phyloP scores from a whole-genome alignment of 1,139 yeast species.

The Fermentozyma sake region DNA sequence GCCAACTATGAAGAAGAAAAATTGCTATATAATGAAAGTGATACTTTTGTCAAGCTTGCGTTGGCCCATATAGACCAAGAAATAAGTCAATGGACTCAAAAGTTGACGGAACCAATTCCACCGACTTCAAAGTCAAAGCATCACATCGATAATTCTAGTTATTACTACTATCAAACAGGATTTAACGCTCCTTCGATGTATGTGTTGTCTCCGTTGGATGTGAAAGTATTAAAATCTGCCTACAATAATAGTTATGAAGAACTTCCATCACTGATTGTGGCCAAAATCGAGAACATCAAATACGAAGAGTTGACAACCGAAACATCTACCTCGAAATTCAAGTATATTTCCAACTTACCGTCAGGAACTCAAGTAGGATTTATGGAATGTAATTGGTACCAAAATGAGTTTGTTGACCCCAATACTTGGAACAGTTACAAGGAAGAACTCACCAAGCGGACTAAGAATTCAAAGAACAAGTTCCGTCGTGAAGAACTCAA shows the following conservation, averaged over 20 bases:
- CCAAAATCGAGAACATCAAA: conserved; percentile 65
- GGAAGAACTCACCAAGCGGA: conserved; percentile 58
- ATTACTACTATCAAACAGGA: conserved; percentile 65
- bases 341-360: conserved; percentile 79
- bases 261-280: conserved; percentile 63
- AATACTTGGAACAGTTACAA: conserved; percentile 55
- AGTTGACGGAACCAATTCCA: conserved; percentile 8
- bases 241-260: conserved; percentile 54
- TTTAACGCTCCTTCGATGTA: conserved; percentile 62
- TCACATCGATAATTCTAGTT: conserved; percentile 13
- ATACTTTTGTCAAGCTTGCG: conserved; percentile 55
- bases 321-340: conserved; percentile 54
- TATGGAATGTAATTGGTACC: conserved; percentile 79
- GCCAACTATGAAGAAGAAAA: conserved; percentile 52
- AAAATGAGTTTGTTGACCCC: conserved; percentile 35
- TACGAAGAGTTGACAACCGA: conserved; percentile 57
- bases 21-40: conserved; percentile 56
- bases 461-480: conserved; percentile 49
- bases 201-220: conserved; percentile 75
- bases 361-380: conserved; percentile 80
- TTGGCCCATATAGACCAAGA: conserved; percentile 47
- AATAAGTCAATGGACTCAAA: conserved; percentile 32
- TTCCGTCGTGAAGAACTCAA: conserved; percentile 64
- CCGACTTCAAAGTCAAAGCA: conserved; percentile 1
- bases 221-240: conserved; percentile 61